Evolutionary conservation across 306 rosid genomes (phyloP), one percentile per base, ranked within the genome.

Genomic region (Quercus rubra): DNA sequence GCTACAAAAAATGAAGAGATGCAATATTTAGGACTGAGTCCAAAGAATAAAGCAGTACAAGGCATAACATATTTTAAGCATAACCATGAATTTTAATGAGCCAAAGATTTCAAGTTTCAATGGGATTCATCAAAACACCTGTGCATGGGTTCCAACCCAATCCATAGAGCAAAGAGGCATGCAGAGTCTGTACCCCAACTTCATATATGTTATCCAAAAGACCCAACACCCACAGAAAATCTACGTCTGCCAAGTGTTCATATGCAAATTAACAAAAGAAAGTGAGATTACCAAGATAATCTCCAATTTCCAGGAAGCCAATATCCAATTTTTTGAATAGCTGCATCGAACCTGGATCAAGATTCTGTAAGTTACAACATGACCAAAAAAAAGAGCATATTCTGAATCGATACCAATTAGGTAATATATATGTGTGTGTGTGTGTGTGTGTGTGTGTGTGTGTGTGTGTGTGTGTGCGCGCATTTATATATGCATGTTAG

Each of bases 221-320:
- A 67, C n/a, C 25, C 51, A 46, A 35, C 5, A 9, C 25, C 72
- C 38, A 33, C n/a, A 67, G 27, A 67, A 67, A 35, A 19, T 14
- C 17, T 7, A 19, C 10, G 51, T 64, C 41, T 30, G 5, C 66
- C 63, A 73, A 73, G 27, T 28, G 5, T 73, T 35, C 55, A 70
- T 46, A n/a, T 12, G 27, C 11, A 27, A 51, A 27, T 64, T 27
- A 70, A 55, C 28, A 75, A 67, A 27, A 25, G 52, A 84, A 63
- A 63, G 76, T 28, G 18, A 15, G 74, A 71, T 68, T 89, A 91
- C 96, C 96, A 70, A 89, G 88, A 87, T 84, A 89, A 78, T 87
- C 93, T 41, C 82, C 83, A 81, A 86, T 21, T 4, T 83, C 88
- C 63, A 83, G 58, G 80, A 79, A 79, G 80, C 83, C 91, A 71